Percentiles rank a stretch among this genome's conserved stretches.
Conservation (phyloP, 805 yeast species). For the Nakazawaea wickerhamii region DNA sequence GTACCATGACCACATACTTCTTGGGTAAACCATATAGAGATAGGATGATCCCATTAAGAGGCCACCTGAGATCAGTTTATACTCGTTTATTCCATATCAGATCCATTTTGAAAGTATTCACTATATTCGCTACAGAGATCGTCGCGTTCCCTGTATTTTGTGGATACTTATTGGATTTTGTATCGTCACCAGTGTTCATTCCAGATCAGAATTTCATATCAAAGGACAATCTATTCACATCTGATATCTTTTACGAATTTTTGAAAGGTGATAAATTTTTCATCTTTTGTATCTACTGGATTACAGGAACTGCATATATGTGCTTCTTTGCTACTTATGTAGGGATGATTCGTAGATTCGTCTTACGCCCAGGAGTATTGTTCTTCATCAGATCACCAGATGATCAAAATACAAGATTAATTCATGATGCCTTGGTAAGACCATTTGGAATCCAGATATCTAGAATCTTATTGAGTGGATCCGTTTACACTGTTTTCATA, state of each 20-base stretch:
- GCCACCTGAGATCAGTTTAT: conserved; percentile 46
- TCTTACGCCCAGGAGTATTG: conserved; percentile 83
- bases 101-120: conserved; percentile 67
- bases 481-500: conserved; percentile 70
- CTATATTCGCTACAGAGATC: conserved; percentile 72
- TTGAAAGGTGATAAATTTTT: conserved; percentile 6
- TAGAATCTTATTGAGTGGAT: conserved; percentile 65
- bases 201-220: conserved; percentile 9
- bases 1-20: background rate
- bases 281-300: conserved; percentile 45
- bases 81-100: conserved; percentile 47
- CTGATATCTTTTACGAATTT: conserved; percentile 5
- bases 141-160: conserved; percentile 84
- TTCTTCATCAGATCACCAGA: conserved; percentile 92
- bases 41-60: conserved; percentile 35
- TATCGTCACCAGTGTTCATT: conserved; percentile 54
- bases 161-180: conserved; percentile 70
- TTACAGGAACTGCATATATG: conserved; percentile 81
- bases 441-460: conserved; percentile 69
- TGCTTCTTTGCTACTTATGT: conserved; percentile 79
- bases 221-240: background rate
- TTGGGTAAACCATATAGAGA: conserved; percentile 5
- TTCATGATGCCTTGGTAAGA: conserved; percentile 81
- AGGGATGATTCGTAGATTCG: conserved; percentile 68
- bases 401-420: conserved; percentile 81